These are phyloP conservation scores for Larix sibirica DNA, from an alignment of 83 land plant species.

Conservation along the genomic window DNA sequence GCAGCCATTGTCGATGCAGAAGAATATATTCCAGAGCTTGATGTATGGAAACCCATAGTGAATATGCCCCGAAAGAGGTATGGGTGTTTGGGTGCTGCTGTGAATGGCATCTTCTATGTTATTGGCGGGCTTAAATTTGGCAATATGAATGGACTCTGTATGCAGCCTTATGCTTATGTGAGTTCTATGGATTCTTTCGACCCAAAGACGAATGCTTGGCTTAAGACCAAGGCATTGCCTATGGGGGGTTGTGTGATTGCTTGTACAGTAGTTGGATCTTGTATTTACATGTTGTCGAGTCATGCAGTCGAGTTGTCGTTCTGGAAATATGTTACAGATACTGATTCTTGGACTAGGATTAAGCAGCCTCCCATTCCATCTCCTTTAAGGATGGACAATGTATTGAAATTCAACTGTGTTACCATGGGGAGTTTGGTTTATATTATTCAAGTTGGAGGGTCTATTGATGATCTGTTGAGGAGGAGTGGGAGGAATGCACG, in stretches of 20 bases:
- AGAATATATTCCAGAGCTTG: slow-evolving; percentile 72
- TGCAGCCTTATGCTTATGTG: slow-evolving; percentile 71
- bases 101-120: slow-evolving; percentile 80
- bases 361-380: slow-evolving; percentile 78
- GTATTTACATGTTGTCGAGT: slow-evolving; percentile 82
- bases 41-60: slow-evolving; percentile 69
- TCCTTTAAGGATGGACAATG: slow-evolving; percentile 66
- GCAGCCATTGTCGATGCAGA: slow-evolving; percentile 68
- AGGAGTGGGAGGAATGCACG: slow-evolving; percentile 47
- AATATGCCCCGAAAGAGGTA: slow-evolving; percentile 64
- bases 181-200: slow-evolving; percentile 85
- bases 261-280: slow-evolving; percentile 70
- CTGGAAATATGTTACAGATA: slow-evolving; percentile 60
- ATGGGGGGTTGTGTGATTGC: slow-evolving; percentile 96
- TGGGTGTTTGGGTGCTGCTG: slow-evolving; percentile 92
- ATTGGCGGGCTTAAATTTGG: slow-evolving; percentile 83
- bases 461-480: slow-evolving; percentile 68
- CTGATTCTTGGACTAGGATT: slow-evolving; percentile 57
- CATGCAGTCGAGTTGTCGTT: slow-evolving; percentile 95
- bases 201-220: slow-evolving; percentile 61
- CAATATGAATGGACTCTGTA: slow-evolving; percentile 19
- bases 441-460: slow-evolving; percentile 66
- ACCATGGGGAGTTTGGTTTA: slow-evolving; percentile 63
- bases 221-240: slow-evolving; percentile 47
- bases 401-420: slow-evolving; percentile 68